Evolutionary conservation across 139 green algal species (phyloP), one percentile per base, ranked within the genome.

Genomic region (Tetradesmus lagerheimii): DNA sequence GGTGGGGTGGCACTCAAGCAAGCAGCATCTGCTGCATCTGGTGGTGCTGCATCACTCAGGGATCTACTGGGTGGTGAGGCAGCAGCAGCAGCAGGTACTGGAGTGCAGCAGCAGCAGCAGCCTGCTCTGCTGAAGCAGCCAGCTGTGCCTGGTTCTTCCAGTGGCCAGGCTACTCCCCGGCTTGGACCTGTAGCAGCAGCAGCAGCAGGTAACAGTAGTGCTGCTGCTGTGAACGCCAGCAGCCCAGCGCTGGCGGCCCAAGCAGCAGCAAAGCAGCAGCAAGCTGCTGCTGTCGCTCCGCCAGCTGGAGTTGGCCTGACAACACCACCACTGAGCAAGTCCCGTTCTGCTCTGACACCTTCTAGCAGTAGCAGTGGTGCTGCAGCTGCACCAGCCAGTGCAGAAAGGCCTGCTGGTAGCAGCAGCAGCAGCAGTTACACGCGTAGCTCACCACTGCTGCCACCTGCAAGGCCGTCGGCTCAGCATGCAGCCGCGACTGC

Each of bases 1-100:
- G 92, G 90, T 11, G 92, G 89, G 1, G 89, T 47, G 77, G 80
- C 80, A 35, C 35, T 77, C 4, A 47, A 31, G 47, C 47, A 75
- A 16, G 81, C 81, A n/a, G 43, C 81, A 18, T 50, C 25, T 45
- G n/a, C 85, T 74, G 41, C 85, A 57, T 39, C 34, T 5, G 35
- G 35, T 15, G 75, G 75, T 45, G 43, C 35, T 12, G 38, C 37
- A 64, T 89, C 85, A 39, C 45, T 89, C 12, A 50, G 71, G 71
- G 43, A 83, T 25, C 31, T 89, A 74, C 31, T 89, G 20, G 34
- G 35, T 9, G 71, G 50, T 1, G n/a, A 41, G 67, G 80, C 45
- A 64, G 80, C 80, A 82, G 76, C 76, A 82, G 67, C 80, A 86
- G 80, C 78, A 20, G 79, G 38, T 35, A 12, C 38, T 64, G 43